Evolutionary conservation across 2,329 filamentous ascomycete genomes (phyloP), one percentile per base, ranked within the genome.

Genomic region (Botrytis cinerea): DNA sequence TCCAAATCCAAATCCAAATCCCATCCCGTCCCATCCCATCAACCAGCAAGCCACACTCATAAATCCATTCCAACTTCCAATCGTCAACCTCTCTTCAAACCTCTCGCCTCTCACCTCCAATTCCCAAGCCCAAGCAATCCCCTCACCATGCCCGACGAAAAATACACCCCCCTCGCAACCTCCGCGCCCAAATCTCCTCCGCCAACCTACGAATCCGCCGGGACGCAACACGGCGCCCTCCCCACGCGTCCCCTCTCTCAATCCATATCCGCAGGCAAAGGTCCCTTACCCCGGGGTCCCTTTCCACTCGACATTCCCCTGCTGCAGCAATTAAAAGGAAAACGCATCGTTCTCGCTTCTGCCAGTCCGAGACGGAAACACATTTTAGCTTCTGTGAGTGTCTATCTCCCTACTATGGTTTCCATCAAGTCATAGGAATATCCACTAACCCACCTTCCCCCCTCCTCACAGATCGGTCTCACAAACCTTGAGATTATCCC

Each of bases 341-440:
- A 93, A 82, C 88, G 95, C 76, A 90, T 97, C 9, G 93, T 99
- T 77, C 91, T 99, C 43, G 96, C 96, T 70, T 98, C 95, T 3
- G 90, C 92, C 32, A 98, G 95, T 1, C 96, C 96, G 0, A 88
- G 96, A 62, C 88, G 96, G 71, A 92, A 91, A 82, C 91, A 93
- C 76, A 89, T 99, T 16, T 89, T 99, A 60, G 89, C 89, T 68
- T 91, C 92, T 83, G 90, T 92, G 82, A 60, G 48, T 51, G 70
- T 51, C 7, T 0, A 8, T 6, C 54, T 63, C 68, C 18, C 61
- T 18, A 14, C 18, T 16, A 7, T 59, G 12, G 12, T 16, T 45
- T 45, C 43, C 9, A 45, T 16, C 43, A 8, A 8, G 8, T 38
- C 38, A 22, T 8, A 20, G 18, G 22, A 48, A 48, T 9, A n/a